Base-by-base conservation (phyloP, 1,284 basidiomycete genomes). In the Testicularia cyperi region DNA sequence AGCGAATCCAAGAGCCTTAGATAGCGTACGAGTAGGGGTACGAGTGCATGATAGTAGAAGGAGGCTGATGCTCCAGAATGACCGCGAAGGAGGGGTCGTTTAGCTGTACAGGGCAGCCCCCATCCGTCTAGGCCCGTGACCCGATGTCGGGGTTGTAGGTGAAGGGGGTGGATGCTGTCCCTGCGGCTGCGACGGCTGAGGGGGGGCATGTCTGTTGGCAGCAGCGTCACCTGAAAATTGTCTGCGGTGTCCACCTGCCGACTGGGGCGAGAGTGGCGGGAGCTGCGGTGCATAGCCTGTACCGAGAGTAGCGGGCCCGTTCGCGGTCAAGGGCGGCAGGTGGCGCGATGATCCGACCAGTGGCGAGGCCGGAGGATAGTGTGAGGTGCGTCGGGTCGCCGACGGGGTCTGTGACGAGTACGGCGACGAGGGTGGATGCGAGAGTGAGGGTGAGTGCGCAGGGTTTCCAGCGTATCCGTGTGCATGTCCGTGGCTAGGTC, bases 61-160 rank as follows among this genome's bases (percentile, higher is more conserved):
- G n/a, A n/a, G n/a, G n/a, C n/a, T n/a, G n/a, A n/a, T n/a, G n/a
- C n/a, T n/a, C n/a, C n/a, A n/a, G n/a, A n/a, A 4, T 38, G 15
- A 38, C 15, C 5, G 8, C 25, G 24, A 26, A n/a, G 15, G 2
- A 28, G 26, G 38, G n/a, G 15, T 5, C 5, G 7, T 7, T 30
- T 28, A 57, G 37, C 48, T 53, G 36, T 63, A 63, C 20, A 63
- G 40, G 10, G 60, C 54, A 32, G 48, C 49, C 3, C 60, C 53
- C 54, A 63, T 57, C 25, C 53, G 34, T 20, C 53, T 48, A 2
- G 51, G 49, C 12, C 34, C 40, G 1, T n/a, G n/a, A n/a, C 24
- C 13, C 12, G 46, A 46, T 15, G 43, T 58, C 0, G 55, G 55
- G 7, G 45, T 60, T 9, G 44, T 42, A 9, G 56, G 56, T 14